These are phyloP conservation scores for Lodderomyces metapsilosis DNA, from an alignment of 1,139 yeast species.

Conservation along the genomic window DNA sequence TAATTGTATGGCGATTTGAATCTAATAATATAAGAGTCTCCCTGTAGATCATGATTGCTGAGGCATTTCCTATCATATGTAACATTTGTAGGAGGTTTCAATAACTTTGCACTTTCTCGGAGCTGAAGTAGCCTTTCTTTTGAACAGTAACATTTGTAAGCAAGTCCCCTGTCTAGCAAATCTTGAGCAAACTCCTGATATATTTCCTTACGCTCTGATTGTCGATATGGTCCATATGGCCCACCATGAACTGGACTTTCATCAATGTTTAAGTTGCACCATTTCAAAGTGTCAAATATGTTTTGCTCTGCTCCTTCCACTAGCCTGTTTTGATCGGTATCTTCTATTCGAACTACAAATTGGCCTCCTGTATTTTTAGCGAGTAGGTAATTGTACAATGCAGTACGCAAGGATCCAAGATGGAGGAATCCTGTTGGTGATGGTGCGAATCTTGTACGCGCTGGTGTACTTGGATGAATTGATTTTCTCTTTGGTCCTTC, in stretches of 20 bases:
- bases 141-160: conserved; percentile 85
- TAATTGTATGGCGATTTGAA: conserved; percentile 70
- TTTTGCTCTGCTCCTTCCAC: conserved; percentile 81
- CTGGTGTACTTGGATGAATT: conserved; percentile 43
- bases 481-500: conserved; percentile 1
- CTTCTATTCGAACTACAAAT: conserved; percentile 82
- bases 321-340: conserved; percentile 81
- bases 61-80: conserved; percentile 85
- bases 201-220: conserved; percentile 71
- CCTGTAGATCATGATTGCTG: conserved; percentile 20
- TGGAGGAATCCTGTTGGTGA: conserved; percentile 96
- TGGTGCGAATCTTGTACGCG: conserved; percentile 92
- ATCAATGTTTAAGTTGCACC: conserved; percentile 78
- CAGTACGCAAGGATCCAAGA: conserved; percentile 90
- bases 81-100: conserved; percentile 88
- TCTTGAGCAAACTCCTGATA: conserved; percentile 57
- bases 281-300: conserved; percentile 68
- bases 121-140: conserved; percentile 71
- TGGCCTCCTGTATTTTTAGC: conserved; percentile 81
- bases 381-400: conserved; percentile 79
- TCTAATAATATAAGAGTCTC: conserved; percentile 47
- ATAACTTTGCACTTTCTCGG: conserved; percentile 66
- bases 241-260: conserved; percentile 82
- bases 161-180: conserved; percentile 63
- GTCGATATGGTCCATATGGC: conserved; percentile 72